A percentile compares a stretch with the other conserved stretches of the same genome.
These are phyloP conservation scores for Clonostachys rhizophaga DNA, from an alignment of 2,329 filamentous ascomycete species.

Conservation along the genomic window DNA sequence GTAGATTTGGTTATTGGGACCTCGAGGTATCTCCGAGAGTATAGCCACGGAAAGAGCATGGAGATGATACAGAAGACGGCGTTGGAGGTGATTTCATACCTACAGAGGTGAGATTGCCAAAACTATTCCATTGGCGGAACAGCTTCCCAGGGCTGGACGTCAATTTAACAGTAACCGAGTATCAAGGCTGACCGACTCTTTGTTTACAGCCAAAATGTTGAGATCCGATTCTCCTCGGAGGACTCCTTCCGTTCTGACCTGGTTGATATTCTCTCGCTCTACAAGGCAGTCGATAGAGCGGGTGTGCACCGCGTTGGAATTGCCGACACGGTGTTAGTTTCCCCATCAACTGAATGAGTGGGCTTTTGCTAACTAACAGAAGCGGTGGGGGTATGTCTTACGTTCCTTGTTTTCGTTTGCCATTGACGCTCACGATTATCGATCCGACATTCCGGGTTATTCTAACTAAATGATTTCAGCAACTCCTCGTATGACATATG, in stretches of 20 bases:
- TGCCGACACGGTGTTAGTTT: constrained; percentile 2
- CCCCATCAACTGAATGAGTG: too few species aligned
- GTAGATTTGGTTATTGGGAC: constrained; percentile 81
- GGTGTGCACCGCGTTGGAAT: constrained; percentile 3
- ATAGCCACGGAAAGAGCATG: constrained; percentile 86
- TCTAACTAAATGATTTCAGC: neutral
- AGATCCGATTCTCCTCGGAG: constrained; percentile 56
- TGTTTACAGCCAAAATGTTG: constrained; percentile 8
- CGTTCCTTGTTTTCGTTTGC: too few species aligned
- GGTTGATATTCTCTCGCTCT: constrained; percentile 76
- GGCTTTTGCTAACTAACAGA: too few species aligned
- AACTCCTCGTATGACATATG: constrained; percentile 82
- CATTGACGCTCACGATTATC: too few species aligned
- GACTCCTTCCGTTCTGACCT: constrained; percentile 83
- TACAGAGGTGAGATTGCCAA: constrained; percentile 54
- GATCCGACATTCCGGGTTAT: too few species aligned
- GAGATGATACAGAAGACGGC: constrained; percentile 67
- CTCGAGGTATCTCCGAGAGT: constrained; percentile 72
- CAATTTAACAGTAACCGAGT: too few species aligned
- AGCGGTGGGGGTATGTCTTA: too few species aligned
- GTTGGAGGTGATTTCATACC: constrained; percentile 79
- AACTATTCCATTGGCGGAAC: neutral
- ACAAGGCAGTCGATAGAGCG: constrained; percentile 43
- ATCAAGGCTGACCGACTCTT: neutral
- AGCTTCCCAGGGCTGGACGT: too few species aligned